phyloP scores from a whole-genome alignment of 1,284 basidiomycete genomes.

The Sporisorium scitamineum region DNA sequence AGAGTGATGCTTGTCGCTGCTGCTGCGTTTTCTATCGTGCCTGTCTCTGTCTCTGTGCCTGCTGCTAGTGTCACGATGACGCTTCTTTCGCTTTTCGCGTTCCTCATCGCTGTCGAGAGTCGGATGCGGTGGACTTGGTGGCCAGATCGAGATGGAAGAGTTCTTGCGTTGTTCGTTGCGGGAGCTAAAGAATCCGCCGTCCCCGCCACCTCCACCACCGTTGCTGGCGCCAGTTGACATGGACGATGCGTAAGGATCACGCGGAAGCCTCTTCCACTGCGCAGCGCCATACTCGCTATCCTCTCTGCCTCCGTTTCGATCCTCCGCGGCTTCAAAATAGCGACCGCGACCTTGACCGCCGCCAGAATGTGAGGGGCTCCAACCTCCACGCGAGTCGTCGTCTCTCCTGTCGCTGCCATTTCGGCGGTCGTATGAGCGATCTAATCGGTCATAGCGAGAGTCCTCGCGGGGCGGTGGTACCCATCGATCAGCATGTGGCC shows the following conservation, averaged over 20 bases:
- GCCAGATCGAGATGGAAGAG: conserved; percentile 58
- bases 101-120: conserved; percentile 50
- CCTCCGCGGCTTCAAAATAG: conserved; percentile 29
- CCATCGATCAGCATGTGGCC: conserved; percentile 41
- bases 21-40: conserved; percentile 16
- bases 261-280: conserved; percentile 45
- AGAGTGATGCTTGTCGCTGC: conserved; percentile 34
- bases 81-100: conserved; percentile 41
- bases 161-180: conserved; percentile 58
- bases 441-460: neutral
- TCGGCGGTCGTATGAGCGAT: conserved; percentile 16
- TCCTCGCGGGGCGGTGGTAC: conserved; percentile 41
- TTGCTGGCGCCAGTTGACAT: conserved; percentile 13
- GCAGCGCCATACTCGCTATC: conserved; percentile 36
- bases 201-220: conserved; percentile 1
- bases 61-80: conserved; percentile 22
- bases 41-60: conserved; percentile 29
- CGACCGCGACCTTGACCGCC: conserved; percentile 16
- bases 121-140: conserved; percentile 49
- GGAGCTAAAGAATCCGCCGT: conserved; percentile 44
- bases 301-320: neutral
- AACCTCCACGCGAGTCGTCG: conserved; percentile 10
- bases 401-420: conserved; percentile 12
- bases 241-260: conserved; percentile 41
- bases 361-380: conserved; percentile 9